phyloP scores from a whole-genome alignment of 2,329 filamentous ascomycete species.

The Ilyonectria robusta region DNA sequence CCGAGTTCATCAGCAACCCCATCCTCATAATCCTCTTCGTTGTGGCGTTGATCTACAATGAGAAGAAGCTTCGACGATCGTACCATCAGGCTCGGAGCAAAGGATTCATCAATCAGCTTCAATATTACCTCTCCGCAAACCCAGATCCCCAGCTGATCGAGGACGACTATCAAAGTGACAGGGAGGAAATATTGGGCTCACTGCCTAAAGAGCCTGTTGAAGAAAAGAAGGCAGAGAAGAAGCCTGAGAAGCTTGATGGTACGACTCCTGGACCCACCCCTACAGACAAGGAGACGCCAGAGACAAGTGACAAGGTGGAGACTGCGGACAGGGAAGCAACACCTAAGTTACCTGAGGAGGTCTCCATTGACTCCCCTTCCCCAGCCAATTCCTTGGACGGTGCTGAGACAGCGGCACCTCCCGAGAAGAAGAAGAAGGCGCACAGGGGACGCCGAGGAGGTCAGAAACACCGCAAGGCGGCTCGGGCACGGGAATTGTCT shows the following conservation, averaged over 20 bases:
- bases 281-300: constrained; percentile 11
- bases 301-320: constrained; percentile 18
- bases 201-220: neutral
- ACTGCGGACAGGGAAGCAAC: neutral
- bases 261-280: constrained; percentile 18
- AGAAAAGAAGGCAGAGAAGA: constrained; percentile 20
- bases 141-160: constrained; percentile 25
- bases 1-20: constrained; percentile 71
- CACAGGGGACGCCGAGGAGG: constrained; percentile 82
- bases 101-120: constrained; percentile 48
- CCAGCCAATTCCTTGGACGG: neutral
- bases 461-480: constrained; percentile 74
- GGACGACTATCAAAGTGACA: constrained; percentile 37
- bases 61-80: constrained; percentile 61
- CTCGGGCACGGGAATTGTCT: constrained; percentile 67
- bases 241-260: constrained; percentile 12
- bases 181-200: constrained; percentile 23
- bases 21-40: constrained; percentile 63
- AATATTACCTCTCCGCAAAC: constrained; percentile 25
- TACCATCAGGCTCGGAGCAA: constrained; percentile 52
- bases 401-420: constrained; percentile 31
- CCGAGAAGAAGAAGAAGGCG: constrained; percentile 76
- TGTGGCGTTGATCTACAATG: constrained; percentile 59
- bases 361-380: constrained; percentile 2
- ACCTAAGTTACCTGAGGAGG: neutral